Base-by-base conservation (phyloP, 371 early-diverging fungal species). In the Apophysomyces ossiformis region DNA sequence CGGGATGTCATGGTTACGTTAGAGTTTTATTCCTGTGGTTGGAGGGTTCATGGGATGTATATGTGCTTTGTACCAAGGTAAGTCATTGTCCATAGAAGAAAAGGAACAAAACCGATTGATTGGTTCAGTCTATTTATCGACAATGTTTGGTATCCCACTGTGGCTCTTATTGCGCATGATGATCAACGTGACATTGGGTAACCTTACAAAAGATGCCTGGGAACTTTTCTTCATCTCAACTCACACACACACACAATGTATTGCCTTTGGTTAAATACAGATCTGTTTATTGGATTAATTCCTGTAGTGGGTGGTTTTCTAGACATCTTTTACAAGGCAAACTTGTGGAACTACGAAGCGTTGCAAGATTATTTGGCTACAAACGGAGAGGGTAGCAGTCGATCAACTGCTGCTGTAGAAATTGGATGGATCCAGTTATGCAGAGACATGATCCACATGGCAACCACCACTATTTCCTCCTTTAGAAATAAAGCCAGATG, bases 281-380 rank as follows among this genome's bases (percentile, higher is more conserved):
- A 81, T 57, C 67, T 75, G 5, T 5, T 75, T 8, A 70, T 81
- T 57, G 77, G 79, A 12, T 47, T 74, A 13, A 71, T 81, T 4
- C 82, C 82, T 1, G 12, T 77, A 0, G 39, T 67, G 6, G 82
- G 82, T 11, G 73, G 73, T 1, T 70, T 81, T 16, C 45, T 71
- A 4, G 77, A 81, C 46, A 72, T 75, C 61, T 75, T 81, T 13
- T 81, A 78, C 39, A 81, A 78, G 32, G 74, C 82, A n/a, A 81
- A 81, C 45, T 46, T 78, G 5, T 81, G 75, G 66, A 81, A 81
- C 36, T 78, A 76, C 37, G 72, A 81, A 32, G 75, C 67, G 11
- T 56, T 77, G 4, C 64, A 57, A 26, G 69, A 72, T 15, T 77
- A 68, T 62, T 13, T 77, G 5, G 58, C 56, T 21, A 18, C 11